Base-by-base conservation (phyloP, 306 rosid species). In the Vigna unguiculata region DNA sequence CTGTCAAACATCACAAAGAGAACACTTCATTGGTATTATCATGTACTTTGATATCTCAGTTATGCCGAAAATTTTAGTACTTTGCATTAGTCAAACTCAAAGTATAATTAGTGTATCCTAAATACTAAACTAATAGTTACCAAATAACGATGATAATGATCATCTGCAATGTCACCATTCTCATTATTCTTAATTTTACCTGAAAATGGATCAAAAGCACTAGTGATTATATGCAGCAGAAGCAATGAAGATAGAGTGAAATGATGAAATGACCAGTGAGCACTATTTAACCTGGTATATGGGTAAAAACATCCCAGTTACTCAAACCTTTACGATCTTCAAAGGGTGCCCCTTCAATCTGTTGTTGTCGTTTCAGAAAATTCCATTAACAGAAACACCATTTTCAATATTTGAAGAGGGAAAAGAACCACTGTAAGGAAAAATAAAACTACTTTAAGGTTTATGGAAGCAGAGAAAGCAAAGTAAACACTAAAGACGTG, bases 91-190 rank as follows among this genome's bases (percentile, higher is more conserved):
- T 74, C 8, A 69, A 16, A 43, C 6, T 74, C 8, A 69, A 16
- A 7, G 16, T 21, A 16, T n/a, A 52, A 62, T 30, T 11, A 62
- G 69, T 19, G 16, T 10, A 25, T 19, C 28, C 58, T 24, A 43
- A 71, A 25, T 53, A 30, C 65, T 34, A 67, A 73, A 10, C 14
- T 36, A 24, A 71, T 43, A 9, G 17, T 66, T 78, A 82, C 90
- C 88, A 75, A 46, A 78, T 75, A 91, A 9, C 84, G 92, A 81
- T 89, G 92, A 85, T 91, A 91, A 69, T 91, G 88, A 65, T 91
- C 92, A 61, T 81, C 84, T 30, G 93, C 90, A 69, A 84, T 58
- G 59, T 91, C 93, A n/a, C 92, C 97, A 70, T 74, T 87, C 38
- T 87, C 92, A 28, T 78, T 69, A 69, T 83, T 77, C 1, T 1